phyloP scores from a whole-genome alignment of 2,329 filamentous ascomycete species.

The Leptographium galeiforme region DNA sequence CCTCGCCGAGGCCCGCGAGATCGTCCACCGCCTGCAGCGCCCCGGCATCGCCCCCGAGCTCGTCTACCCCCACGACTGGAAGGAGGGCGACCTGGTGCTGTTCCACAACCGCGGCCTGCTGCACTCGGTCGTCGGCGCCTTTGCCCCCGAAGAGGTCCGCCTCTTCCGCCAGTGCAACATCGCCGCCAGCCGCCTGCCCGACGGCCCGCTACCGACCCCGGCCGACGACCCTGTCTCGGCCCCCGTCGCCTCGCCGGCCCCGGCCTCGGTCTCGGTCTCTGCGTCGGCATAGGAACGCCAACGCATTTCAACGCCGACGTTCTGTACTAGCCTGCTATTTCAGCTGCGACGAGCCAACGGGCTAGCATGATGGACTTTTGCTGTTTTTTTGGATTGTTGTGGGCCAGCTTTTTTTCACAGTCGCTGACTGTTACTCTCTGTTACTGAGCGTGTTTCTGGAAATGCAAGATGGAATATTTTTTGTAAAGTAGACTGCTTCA shows the following conservation, averaged over 20 bases:
- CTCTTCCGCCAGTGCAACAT: constrained; percentile 71
- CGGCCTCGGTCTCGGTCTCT: background rate
- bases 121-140: constrained; percentile 64
- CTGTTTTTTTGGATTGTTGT: too few relatives aligned
- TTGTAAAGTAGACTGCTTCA: too few relatives aligned
- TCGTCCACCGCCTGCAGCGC: constrained; percentile 55
- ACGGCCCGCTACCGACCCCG: constrained; percentile 1
- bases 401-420: too few relatives aligned
- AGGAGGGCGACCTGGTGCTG: constrained; percentile 61
- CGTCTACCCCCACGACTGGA: constrained; percentile 67
- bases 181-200: constrained; percentile 38
- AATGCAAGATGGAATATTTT: too few relatives aligned
- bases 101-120: constrained; percentile 68
- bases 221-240: background rate
- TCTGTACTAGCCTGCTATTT: too few relatives aligned
- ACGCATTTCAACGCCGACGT: too few relatives aligned
- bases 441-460: too few relatives aligned
- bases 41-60: constrained; percentile 55
- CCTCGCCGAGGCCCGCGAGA: constrained; percentile 49
- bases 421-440: too few relatives aligned
- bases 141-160: constrained; percentile 58
- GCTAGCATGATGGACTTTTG: background rate
- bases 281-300: background rate
- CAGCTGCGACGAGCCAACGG: too few relatives aligned
- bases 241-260: background rate